Percentiles rank a stretch among this genome's conserved stretches.
These are phyloP conservation scores for Lepidium africanum DNA, from an alignment of 345 rosid species.

Conservation along the genomic window DNA sequence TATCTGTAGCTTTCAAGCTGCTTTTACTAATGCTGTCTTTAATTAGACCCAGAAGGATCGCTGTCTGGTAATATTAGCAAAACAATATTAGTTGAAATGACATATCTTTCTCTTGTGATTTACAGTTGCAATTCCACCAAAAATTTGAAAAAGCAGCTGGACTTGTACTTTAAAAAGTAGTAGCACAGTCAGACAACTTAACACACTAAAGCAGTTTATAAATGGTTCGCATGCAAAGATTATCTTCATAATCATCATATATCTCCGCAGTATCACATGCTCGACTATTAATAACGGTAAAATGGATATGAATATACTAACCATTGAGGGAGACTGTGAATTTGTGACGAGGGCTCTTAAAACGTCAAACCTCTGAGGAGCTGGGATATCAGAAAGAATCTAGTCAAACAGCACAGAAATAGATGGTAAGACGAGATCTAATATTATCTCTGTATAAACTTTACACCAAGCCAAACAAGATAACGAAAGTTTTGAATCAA, in stretches of 20 bases:
- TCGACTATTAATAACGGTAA: neutral
- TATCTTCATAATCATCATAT: neutral
- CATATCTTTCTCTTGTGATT: neutral
- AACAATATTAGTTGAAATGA: neutral
- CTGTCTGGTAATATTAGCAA: constrained; percentile 37
- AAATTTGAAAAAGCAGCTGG: neutral
- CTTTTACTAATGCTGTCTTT: constrained; percentile 46
- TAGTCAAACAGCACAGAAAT: constrained; percentile 25
- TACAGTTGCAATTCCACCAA: neutral
- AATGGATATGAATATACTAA: constrained; percentile 22
- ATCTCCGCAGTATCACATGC: too few species aligned
- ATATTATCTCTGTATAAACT: neutral
- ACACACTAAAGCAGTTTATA: constrained; percentile 10
- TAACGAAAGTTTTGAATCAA: neutral
- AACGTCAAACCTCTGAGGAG: constrained; percentile 48
- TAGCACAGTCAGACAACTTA: neutral
- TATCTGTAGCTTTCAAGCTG: constrained; percentile 18
- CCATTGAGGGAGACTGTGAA: constrained; percentile 76
- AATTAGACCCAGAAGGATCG: constrained; percentile 69
- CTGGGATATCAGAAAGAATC: constrained; percentile 77
- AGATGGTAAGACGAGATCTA: neutral
- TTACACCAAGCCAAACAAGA: neutral
- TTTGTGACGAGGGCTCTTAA: constrained; percentile 52
- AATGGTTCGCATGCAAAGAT: constrained; percentile 2
- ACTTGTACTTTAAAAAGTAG: neutral